Base-by-base conservation (phyloP, 2,329 filamentous ascomycete genomes). In the Neonectria magnoliae region DNA sequence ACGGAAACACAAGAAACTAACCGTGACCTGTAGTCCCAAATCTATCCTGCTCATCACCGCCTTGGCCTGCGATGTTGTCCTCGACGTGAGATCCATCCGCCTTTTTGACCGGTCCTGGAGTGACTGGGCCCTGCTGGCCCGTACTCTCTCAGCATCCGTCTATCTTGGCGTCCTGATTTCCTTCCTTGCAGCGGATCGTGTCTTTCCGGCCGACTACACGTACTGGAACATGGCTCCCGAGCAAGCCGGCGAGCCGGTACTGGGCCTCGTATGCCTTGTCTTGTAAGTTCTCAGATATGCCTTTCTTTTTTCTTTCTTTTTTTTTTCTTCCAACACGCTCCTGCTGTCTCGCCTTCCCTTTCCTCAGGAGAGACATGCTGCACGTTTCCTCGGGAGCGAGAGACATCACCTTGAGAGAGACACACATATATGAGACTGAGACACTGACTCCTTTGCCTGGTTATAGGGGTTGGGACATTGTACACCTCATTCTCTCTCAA, bases 241-340 rank as follows among this genome's bases (percentile, higher is more conserved):
- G 20, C 73, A 71, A 41, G 71, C 78, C 3, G 74, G 75, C 9
- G 73, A 72, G 9, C 65, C 80, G 51, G 75, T 80, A 8, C 76
- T 81, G 62, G 67, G 76, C 53, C 76, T 82, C 54, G 69, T 82
- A 20, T 81, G 78, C 73, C 67, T 76, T 25, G 71, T 77, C 55
- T 74, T 77, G 76, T 78, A 73, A 71, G 76, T 51, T 31, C 51
- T 20, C 9, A 42, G 38, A 42, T n/a, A 42, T 42, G 38, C 16
- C n/a, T 7, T 18, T 18, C 16, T 4, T 41, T 18, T 41, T 10
- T 10, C n/a, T 7, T 18, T 18, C 16, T 4, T 41, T 18, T 41
- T 10, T 10, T 25, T 25, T 25, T 5, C 6, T 25, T 25, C 25
- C 25, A 25, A 9, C 16, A 7, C 16, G 25, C 25, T 25, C 6